Conservation (phyloP, 202 grass and related monocot genomes). For the Miscanthus sacchariflorus region DNA sequence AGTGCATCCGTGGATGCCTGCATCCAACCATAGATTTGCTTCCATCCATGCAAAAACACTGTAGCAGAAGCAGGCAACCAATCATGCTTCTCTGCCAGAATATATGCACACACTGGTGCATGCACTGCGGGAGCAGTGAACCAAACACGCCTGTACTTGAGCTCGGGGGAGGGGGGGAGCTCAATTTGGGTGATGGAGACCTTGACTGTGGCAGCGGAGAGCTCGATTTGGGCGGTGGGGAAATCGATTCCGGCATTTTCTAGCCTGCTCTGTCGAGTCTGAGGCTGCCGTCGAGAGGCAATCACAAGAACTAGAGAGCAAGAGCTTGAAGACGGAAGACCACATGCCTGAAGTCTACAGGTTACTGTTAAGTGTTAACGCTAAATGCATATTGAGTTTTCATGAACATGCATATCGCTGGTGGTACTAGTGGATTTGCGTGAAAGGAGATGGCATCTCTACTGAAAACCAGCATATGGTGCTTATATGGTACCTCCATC, state of each 20-base stretch:
- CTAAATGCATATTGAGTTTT: not conserved
- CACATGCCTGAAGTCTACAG: not conserved
- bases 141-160: not conserved
- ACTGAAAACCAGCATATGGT: conserved; percentile 8
- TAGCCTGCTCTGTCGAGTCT: not conserved
- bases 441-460: not conserved
- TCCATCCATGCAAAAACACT: not conserved
- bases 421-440: not conserved
- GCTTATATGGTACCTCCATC: not conserved
- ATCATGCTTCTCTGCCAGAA: no score
- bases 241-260: not conserved
- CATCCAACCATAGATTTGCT: not conserved
- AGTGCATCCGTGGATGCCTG: not conserved
- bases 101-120: no score
- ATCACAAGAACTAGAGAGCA: not conserved
- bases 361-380: no score
- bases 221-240: not conserved
- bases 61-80: no score
- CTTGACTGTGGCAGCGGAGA: not conserved
- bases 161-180: not conserved
- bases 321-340: not conserved
- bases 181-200: not conserved
- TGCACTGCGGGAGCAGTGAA: not conserved
- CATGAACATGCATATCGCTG: not conserved
- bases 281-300: not conserved